These are phyloP conservation scores for Fusarium sp. DNA, from an alignment of 2,329 filamentous ascomycete species.

Conservation along the genomic window DNA sequence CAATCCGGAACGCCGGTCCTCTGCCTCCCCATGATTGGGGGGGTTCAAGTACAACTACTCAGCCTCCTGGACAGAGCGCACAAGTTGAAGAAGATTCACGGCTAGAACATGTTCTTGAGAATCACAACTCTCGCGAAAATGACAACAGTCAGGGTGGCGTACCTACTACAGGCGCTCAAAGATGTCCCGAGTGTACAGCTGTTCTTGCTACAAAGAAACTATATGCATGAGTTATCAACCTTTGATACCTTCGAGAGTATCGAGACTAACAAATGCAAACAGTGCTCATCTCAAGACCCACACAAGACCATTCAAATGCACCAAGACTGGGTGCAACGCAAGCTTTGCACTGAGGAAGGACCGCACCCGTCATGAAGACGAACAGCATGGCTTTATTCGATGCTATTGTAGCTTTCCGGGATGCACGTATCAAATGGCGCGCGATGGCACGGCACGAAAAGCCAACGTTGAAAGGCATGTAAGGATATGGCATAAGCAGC, in stretches of 20 bases:
- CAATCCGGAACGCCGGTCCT: not conserved
- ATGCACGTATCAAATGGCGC: not conserved
- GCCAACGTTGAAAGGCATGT: not conserved
- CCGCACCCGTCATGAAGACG: not conserved
- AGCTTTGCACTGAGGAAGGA: not conserved
- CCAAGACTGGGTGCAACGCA: not conserved
- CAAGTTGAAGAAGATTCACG: not conserved
- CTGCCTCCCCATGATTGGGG: not conserved
- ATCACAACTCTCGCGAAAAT: not conserved
- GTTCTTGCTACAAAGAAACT: not conserved
- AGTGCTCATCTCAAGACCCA: not conserved
- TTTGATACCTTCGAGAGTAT: accelerated
- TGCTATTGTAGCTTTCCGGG: not conserved
- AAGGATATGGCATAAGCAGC: not conserved
- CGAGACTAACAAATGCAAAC: not conserved
- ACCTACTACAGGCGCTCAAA: no score
- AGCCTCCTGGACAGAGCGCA: constrained; percentile 8
- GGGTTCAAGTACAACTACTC: not conserved
- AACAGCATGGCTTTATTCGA: not conserved
- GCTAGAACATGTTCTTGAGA: not conserved
- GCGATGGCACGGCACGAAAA: not conserved
- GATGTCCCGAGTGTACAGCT: not conserved
- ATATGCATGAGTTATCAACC: not conserved
- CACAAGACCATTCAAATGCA: not conserved
- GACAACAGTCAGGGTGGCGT: not conserved